Conservation (phyloP, 768 basidiomycete genomes). For the Boletus coccyginus region DNA sequence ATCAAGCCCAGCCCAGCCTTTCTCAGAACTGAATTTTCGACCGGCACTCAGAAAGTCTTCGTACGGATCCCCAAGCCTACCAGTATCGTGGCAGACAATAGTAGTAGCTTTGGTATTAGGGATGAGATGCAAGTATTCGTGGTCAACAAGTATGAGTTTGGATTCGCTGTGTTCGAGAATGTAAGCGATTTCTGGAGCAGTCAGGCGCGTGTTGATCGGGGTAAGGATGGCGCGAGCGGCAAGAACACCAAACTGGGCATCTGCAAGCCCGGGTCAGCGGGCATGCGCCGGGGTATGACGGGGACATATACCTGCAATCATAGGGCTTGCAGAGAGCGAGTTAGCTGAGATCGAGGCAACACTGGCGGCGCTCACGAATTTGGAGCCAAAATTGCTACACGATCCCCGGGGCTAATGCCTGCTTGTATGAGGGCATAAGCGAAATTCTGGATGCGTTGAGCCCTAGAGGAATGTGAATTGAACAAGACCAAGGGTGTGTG, state of each 20-base stretch:
- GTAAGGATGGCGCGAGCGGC: constrained; percentile 74
- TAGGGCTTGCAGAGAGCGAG: constrained; percentile 39
- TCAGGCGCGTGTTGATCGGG: constrained; percentile 82
- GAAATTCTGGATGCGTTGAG: constrained; percentile 81
- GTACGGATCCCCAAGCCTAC: constrained; percentile 68
- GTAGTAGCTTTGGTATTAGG: constrained; percentile 42
- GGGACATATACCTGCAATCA: constrained; percentile 53
- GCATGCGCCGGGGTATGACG: background rate
- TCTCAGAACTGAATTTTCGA: constrained; percentile 62
- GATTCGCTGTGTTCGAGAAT: constrained; percentile 79
- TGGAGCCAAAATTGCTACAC: constrained; percentile 80
- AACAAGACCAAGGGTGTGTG: background rate
- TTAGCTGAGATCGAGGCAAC: background rate
- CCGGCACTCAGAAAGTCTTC: constrained; percentile 72
- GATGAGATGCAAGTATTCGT: constrained; percentile 65
- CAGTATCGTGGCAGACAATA: constrained; percentile 70
- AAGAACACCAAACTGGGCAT: constrained; percentile 73
- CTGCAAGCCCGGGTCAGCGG: constrained; percentile 34
- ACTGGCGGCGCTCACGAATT: constrained; percentile 60
- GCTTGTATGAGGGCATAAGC: constrained; percentile 75
- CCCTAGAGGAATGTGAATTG: constrained; percentile 42
- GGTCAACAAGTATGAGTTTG: constrained; percentile 71
- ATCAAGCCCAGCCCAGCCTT: constrained; percentile 74
- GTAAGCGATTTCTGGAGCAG: constrained; percentile 70
- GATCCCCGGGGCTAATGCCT: constrained; percentile 77